phyloP scores from a whole-genome alignment of 169 alveolate species.

The Sarcocystis neurona region DNA sequence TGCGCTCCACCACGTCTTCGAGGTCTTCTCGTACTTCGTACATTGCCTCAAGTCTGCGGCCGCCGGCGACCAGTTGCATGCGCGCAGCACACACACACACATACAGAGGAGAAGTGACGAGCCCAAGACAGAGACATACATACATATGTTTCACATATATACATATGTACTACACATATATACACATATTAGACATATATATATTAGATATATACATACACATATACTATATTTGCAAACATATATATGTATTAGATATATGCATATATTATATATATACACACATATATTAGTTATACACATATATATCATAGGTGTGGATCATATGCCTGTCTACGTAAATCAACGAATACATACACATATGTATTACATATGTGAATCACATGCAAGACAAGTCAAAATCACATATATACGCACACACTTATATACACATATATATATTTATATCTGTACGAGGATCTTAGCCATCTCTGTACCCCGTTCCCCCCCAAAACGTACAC shows the following conservation, averaged over 20 bases:
- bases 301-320: too few relatives aligned
- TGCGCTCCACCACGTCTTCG: conserved; percentile 67
- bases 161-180: too few relatives aligned
- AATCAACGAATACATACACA: not conserved
- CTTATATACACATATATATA: too few relatives aligned
- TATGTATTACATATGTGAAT: too few relatives aligned
- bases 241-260: too few relatives aligned
- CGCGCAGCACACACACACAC: not conserved
- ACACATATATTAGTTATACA: too few relatives aligned
- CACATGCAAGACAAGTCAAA: not conserved
- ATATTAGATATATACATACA: not conserved
- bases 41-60: conserved; percentile 82
- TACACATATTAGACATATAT: too few relatives aligned
- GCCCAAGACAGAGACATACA: too few relatives aligned
- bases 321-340: too few relatives aligned
- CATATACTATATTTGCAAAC: not conserved
- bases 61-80: too few relatives aligned
- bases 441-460: not conserved
- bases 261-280: not conserved
- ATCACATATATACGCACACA: not conserved
- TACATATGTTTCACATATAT: too few relatives aligned
- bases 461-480: not conserved
- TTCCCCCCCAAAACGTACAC: not conserved
- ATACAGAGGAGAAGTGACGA: not conserved
- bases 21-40: conserved; percentile 87